Evolutionary conservation across 202 grass and related monocot genomes (phyloP), one percentile per base, ranked within the genome.

Genomic region (Carex arenaria): DNA sequence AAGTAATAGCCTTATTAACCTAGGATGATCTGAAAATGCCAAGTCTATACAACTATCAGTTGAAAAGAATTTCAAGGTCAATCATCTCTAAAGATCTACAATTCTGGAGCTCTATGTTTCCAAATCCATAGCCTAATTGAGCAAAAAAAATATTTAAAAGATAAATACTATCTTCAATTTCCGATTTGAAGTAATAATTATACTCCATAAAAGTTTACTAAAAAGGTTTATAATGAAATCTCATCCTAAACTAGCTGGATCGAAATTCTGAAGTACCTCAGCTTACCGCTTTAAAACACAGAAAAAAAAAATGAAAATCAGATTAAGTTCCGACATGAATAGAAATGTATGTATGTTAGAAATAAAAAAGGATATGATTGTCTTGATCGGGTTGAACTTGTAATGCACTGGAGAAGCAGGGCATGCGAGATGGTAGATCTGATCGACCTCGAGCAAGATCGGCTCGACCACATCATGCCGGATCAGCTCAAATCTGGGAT

Each of bases 371-470:
- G 95, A 92, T 95, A 98, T 95, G 86, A 98, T 95, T 53, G 95
- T 95, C 83, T 98, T 98, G 89, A 98, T 95, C 67, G 95, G 95
- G 72, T 95, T 98, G 67, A 88, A 95, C 83, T 98, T 98, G 90
- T 95, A 98, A 84, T 98, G 89, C 80, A 95, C 93, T 20, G 92
- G 95, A 14, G 92, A 98, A 3, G 95, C 95, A 5, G 95, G 95
- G 91, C 95, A 98, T 14, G 91, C 95, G 62, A 98, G 95, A 85
- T 95, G 95, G 85, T 98, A 98, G 89, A 98, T 98, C 93, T 98
- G 90, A 80, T 98, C 95, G 56, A 98, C 91, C 89, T 98, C 93
- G 20, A 98, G 88, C 55, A 98, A 91, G 80, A 98, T 95, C 49
- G 89, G 93, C 81, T 98, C 93, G 70, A 98, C 95, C 63, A 98